These are phyloP conservation scores for Letharia columbiana DNA, from an alignment of 495 filamentous ascomycete species.

Conservation along the genomic window DNA sequence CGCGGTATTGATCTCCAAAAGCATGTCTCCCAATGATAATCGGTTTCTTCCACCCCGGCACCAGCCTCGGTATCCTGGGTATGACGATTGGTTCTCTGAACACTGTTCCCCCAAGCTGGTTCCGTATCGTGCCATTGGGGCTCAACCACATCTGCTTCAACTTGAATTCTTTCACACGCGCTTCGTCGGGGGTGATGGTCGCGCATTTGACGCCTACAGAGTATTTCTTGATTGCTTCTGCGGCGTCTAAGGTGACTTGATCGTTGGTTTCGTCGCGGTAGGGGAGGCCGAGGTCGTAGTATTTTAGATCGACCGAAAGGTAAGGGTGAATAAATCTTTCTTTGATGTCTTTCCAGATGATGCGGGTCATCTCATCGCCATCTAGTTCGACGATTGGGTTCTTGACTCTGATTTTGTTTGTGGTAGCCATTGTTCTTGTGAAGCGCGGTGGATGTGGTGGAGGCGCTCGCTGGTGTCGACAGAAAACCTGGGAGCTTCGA, in stretches of 20 bases:
- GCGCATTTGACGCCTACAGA: slow-evolving; percentile 98
- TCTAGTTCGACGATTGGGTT: slow-evolving; percentile 96
- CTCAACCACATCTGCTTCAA: slow-evolving; percentile 99
- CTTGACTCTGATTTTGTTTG: slow-evolving; percentile 85
- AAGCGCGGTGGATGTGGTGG: not conserved
- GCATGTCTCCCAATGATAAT: slow-evolving; percentile 99
- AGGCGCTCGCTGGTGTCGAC: not conserved
- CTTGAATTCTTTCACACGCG: slow-evolving; percentile 92
- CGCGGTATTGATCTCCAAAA: slow-evolving; percentile 97
- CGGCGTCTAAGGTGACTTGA: slow-evolving; percentile 86
- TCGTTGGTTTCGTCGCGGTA: slow-evolving; percentile 95
- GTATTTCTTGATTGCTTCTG: slow-evolving; percentile 98
- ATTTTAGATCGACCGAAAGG: slow-evolving; percentile 95
- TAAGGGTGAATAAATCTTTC: slow-evolving; percentile 93
- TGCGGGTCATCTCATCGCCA: slow-evolving; percentile 98
- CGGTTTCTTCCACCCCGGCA: slow-evolving; percentile 94
- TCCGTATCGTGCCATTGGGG: slow-evolving; percentile 96
- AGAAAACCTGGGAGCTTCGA: not conserved
- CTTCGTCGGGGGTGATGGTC: slow-evolving; percentile 97
- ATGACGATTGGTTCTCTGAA: slow-evolving; percentile 99
- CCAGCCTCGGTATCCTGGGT: slow-evolving; percentile 77
- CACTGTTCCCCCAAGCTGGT: slow-evolving; percentile 89
- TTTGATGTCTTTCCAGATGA: slow-evolving; percentile 98
- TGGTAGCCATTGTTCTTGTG: slow-evolving; percentile 20
- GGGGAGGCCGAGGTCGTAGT: slow-evolving; percentile 93